phyloP scores from a whole-genome alignment of 768 basidiomycete genomes.

The Ramaria rubella region DNA sequence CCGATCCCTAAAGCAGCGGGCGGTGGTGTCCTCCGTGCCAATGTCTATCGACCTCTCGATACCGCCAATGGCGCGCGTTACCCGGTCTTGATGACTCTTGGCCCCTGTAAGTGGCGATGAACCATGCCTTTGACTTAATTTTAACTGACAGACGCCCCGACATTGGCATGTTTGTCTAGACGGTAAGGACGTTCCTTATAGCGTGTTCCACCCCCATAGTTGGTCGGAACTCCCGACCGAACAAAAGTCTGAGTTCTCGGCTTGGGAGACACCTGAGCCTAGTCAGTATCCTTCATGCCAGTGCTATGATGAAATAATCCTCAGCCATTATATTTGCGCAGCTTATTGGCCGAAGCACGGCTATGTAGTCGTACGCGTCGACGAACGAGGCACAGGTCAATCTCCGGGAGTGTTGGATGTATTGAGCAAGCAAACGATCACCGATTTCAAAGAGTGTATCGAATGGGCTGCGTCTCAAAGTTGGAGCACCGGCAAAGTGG shows the following conservation, averaged over 20 bases:
- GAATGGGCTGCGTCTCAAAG: background rate
- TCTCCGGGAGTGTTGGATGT: conserved; percentile 19
- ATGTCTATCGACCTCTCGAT: conserved; percentile 17
- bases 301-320: no score
- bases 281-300: no score
- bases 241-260: conserved; percentile 16
- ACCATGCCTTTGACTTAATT: background rate
- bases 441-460: background rate
- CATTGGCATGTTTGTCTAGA: background rate
- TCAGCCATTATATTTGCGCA: conserved; percentile 7
- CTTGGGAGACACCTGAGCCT: conserved; percentile 19
- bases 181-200: conserved; percentile 18
- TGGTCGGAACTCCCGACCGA: conserved; percentile 16
- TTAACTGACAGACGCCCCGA: no score
- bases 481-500: background rate
- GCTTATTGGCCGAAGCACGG: conserved; percentile 21
- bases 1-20: background rate
- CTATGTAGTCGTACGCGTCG: conserved; percentile 21
- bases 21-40: conserved; percentile 17
- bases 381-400: conserved; percentile 21
- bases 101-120: conserved; percentile 8
- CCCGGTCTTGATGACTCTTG: conserved; percentile 7
- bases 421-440: conserved; percentile 16
- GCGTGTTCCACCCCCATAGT: conserved; percentile 14
- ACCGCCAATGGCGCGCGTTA: background rate